These are phyloP conservation scores for Torulaspora delbrueckii DNA, from an alignment of 805 yeast species.

Conservation along the genomic window DNA sequence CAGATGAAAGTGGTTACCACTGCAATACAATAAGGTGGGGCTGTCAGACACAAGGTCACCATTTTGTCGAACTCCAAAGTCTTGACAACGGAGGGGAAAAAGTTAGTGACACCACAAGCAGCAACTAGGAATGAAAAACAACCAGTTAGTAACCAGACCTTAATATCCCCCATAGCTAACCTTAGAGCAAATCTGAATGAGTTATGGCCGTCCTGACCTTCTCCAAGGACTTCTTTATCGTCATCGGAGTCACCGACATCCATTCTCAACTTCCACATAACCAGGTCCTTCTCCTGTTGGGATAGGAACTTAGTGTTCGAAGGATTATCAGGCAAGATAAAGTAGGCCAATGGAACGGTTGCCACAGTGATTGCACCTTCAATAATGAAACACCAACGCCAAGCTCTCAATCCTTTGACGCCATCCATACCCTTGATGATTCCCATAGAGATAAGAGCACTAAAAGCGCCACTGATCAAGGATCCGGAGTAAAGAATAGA, in stretches of 20 bases:
- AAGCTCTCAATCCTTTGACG: slow-evolving; percentile 40
- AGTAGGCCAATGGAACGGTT: slow-evolving; percentile 42
- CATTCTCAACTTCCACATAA: slow-evolving; percentile 27
- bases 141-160: slow-evolving; percentile 46
- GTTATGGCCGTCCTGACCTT: slow-evolving; percentile 15
- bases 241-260: slow-evolving; percentile 31
- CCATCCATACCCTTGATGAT: slow-evolving; percentile 44
- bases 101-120: slow-evolving; percentile 57
- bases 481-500: slow-evolving; percentile 50
- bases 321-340: slow-evolving; percentile 51
- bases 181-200: slow-evolving; percentile 36
- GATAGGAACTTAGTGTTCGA: slow-evolving; percentile 43
- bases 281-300: slow-evolving; percentile 41
- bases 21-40: slow-evolving; percentile 53
- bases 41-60: slow-evolving; percentile 52
- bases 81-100: slow-evolving; percentile 56
- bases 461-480: slow-evolving; percentile 47
- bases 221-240: slow-evolving; percentile 16
- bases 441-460: slow-evolving; percentile 53
- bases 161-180: slow-evolving; percentile 39
- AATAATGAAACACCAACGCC: slow-evolving; percentile 55
- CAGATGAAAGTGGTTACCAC: slow-evolving; percentile 47
- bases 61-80: slow-evolving; percentile 49
- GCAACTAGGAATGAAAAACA: slow-evolving; percentile 45
- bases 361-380: slow-evolving; percentile 52